Conservation (phyloP, 139 green algal species). For the Marvania coccoides region DNA sequence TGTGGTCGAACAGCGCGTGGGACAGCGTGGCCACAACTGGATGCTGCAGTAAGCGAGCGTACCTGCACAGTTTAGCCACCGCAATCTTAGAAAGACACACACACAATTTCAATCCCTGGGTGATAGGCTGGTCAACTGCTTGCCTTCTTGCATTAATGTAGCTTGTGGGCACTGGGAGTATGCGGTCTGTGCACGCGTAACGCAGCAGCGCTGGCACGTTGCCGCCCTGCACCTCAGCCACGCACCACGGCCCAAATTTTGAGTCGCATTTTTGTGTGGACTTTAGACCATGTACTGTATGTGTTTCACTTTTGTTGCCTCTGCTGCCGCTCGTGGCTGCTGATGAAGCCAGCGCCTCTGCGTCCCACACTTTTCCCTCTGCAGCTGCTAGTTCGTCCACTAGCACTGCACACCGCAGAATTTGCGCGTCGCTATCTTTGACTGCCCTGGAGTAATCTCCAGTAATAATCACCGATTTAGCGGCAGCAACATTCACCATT, state of each 20-base stretch:
- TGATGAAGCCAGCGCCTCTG: not conserved
- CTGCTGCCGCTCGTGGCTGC: no score
- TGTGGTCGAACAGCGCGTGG: constrained; percentile 23
- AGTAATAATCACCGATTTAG: not conserved
- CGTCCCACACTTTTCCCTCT: not conserved
- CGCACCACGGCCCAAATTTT: not conserved
- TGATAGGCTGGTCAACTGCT: no score
- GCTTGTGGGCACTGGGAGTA: constrained; percentile 41
- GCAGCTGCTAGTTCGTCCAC: constrained; percentile 22
- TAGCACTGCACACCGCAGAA: constrained; percentile 33
- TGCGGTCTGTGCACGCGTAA: constrained; percentile 36
- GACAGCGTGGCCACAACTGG: constrained; percentile 23
- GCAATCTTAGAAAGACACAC: no score
- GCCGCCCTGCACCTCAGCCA: constrained; percentile 25
- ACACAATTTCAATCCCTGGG: no score
- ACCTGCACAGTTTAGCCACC: not conserved
- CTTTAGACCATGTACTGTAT: no score
- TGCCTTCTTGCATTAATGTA: constrained; percentile 42
- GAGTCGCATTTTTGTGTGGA: no score
- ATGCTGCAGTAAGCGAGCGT: constrained; percentile 23
- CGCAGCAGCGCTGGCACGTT: constrained; percentile 32
- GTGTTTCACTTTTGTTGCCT: no score
- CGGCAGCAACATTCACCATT: not conserved
- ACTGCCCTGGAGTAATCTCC: no score
- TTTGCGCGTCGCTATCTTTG: constrained; percentile 30